Percentiles rank a stretch among this genome's conserved stretches.
Conservation (phyloP, 2,329 filamentous ascomycete genomes). For the Pseudogymnoascus sp. region DNA sequence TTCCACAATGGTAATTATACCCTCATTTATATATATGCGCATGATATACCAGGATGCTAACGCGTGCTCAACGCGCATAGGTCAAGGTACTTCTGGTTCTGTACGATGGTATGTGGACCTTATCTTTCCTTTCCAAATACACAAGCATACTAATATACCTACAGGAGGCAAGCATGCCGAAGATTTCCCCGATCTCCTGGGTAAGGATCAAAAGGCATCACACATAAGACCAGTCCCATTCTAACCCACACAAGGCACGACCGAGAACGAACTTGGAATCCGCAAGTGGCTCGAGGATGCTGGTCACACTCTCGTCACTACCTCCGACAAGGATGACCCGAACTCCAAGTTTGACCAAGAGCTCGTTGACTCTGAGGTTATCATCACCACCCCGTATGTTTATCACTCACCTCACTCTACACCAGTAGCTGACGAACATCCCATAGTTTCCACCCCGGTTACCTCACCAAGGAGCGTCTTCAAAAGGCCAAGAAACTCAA, state of each 20-base stretch:
- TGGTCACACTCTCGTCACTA: slow-evolving; percentile 94
- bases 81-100: slow-evolving; percentile 92
- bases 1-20: neutral
- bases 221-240: neutral
- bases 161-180: slow-evolving; percentile 76
- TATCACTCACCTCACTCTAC: slow-evolving; percentile 1
- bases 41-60: slow-evolving; percentile 26
- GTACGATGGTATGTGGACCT: slow-evolving; percentile 65
- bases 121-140: slow-evolving; percentile 7
- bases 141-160: neutral
- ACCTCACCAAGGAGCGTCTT: slow-evolving; percentile 92
- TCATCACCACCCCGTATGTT: slow-evolving; percentile 91
- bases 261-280: slow-evolving; percentile 95
- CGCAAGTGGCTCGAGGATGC: slow-evolving; percentile 96
- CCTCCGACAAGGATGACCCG: slow-evolving; percentile 94
- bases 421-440: slow-evolving; percentile 8
- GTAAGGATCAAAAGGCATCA: neutral
- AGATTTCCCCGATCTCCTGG: slow-evolving; percentile 64
- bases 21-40: neutral
- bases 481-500: slow-evolving; percentile 99
- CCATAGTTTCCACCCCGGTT: slow-evolving; percentile 88
- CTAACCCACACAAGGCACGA: slow-evolving; percentile 63
- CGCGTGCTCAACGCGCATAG: slow-evolving; percentile 41
- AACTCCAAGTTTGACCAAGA: slow-evolving; percentile 92
- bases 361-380: slow-evolving; percentile 92